Conservation (phyloP, 1,284 basidiomycete genomes). For the Salmacisia buchloeana region DNA sequence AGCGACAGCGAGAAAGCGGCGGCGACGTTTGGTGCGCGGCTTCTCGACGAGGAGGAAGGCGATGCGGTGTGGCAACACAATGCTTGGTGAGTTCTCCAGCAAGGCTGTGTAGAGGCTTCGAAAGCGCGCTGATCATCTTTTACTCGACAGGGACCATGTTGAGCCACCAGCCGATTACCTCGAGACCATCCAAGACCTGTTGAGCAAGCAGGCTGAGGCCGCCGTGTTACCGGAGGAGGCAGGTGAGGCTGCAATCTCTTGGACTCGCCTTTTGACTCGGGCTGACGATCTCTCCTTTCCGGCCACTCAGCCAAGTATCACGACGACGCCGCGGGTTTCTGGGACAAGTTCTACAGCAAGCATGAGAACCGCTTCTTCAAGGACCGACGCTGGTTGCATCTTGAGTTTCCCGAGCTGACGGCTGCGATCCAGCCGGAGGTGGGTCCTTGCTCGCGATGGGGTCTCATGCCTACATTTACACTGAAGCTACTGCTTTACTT, state of each 20-base stretch:
- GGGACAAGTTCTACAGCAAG: constrained; percentile 42
- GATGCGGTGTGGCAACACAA: constrained; percentile 40
- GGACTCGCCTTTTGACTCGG: neutral
- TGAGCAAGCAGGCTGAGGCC: constrained; percentile 33
- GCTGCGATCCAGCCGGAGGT: constrained; percentile 26
- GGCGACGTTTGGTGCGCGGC: constrained; percentile 29
- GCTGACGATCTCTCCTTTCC: neutral
- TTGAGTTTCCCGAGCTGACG: constrained; percentile 47
- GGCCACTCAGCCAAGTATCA: constrained; percentile 24
- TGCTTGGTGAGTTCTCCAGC: constrained; percentile 39
- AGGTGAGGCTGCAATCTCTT: neutral
- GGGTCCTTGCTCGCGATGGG: neutral
- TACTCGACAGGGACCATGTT: constrained; percentile 46
- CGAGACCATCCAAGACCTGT: constrained; percentile 20
- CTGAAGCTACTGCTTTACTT: neutral
- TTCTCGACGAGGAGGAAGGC: constrained; percentile 18
- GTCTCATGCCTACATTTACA: neutral
- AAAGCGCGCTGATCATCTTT: neutral
- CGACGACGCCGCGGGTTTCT: constrained; percentile 28
- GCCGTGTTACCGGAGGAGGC: constrained; percentile 31
- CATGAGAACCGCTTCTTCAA: constrained; percentile 49
- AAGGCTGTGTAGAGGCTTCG: too few species aligned
- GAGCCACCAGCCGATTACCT: constrained; percentile 33
- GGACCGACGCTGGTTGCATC: constrained; percentile 44
- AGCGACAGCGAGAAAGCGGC: neutral